Evolutionary conservation across 257 asterid species (phyloP), one percentile per base, ranked within the genome.

Genomic region (Echites panduratus): DNA sequence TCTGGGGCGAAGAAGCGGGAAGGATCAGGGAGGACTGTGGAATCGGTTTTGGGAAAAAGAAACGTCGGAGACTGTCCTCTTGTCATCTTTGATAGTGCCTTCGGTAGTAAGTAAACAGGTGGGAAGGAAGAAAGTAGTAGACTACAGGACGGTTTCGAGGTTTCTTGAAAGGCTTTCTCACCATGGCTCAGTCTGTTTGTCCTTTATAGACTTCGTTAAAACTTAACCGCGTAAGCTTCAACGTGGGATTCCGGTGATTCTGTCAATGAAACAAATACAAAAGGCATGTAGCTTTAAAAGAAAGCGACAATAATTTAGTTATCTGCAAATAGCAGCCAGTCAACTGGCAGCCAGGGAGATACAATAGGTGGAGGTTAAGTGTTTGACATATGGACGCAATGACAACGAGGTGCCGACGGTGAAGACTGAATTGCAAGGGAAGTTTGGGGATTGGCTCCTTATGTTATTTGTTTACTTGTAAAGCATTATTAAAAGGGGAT

Each of bases 11-110:
- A 91, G 84, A 89, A 87, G 4, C 63, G 61, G 57, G 95, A 80
- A 53, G 99, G 97, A 38, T 94, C 97, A 10, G 99, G 97, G 56
- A 94, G 96, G 72, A 91, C 90, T 10, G 86, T 49, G 64, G 99
- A 94, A 64, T 84, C 79, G 69, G 91, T 76, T 72, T 68, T 26
- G 1, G 99, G 99, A 84, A 94, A 91, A 26, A 89, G 79, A 72
- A 91, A 93, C 5, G 97, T 92, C 11, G 66, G 86, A 12, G 70
- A 35, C 29, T 70, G 72, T 70, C 5, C 82, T 53, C 77, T 66
- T 0, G 50, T 13, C 54, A n/a, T 10, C 13, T 5, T 29, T 2
- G 26, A 57, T 14, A 14, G 43, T 4, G 70, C 35, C 20, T 24
- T 10, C 16, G 72, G 75, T 20, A 70, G 61, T 5, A 32, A 32